These are phyloP conservation scores for Russula vinacea DNA, from an alignment of 768 basidiomycete species.

Conservation along the genomic window DNA sequence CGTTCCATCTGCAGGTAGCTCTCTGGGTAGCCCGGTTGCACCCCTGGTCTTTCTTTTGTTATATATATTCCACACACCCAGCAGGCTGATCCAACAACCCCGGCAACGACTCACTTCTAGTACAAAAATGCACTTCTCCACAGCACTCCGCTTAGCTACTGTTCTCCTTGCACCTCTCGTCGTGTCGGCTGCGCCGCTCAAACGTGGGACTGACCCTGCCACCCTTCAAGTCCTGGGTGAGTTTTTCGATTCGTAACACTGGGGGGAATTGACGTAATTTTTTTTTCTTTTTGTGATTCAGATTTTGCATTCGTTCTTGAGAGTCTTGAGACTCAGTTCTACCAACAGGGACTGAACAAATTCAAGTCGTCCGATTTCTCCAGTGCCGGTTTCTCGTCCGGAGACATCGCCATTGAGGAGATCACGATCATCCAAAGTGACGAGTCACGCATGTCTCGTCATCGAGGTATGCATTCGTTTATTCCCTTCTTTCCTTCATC, in stretches of 20 bases:
- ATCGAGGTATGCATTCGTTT: conserved; percentile 44
- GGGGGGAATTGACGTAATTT: not conserved
- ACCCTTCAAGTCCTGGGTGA: conserved; percentile 56
- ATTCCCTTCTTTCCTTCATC: not conserved
- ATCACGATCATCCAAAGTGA: conserved; percentile 58
- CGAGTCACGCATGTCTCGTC: conserved; percentile 58
- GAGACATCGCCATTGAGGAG: conserved; percentile 55
- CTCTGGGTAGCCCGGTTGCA: conserved; percentile 71
- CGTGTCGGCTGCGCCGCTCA: conserved; percentile 50
- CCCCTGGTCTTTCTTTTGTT: conserved; percentile 48
- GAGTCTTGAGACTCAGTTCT: conserved; percentile 68
- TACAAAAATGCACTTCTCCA: conserved; percentile 48
- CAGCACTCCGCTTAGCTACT: conserved; percentile 39
- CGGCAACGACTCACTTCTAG: conserved; percentile 12
- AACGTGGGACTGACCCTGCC: conserved; percentile 36
- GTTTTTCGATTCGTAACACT: conserved; percentile 30
- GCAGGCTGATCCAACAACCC: conserved; percentile 34
- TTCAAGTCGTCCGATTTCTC: conserved; percentile 64
- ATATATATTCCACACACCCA: conserved; percentile 25
- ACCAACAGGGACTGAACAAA: conserved; percentile 58
- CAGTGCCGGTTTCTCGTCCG: conserved; percentile 59
- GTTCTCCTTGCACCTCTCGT: conserved; percentile 43
- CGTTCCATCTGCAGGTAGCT: conserved; percentile 26
- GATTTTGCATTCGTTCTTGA: conserved; percentile 78
- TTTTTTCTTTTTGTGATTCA: conserved; percentile 33